Evolutionary conservation across 2,329 filamentous ascomycete genomes (phyloP), one percentile per base, ranked within the genome.

Genomic region (Ceratocystis alfenasii): DNA sequence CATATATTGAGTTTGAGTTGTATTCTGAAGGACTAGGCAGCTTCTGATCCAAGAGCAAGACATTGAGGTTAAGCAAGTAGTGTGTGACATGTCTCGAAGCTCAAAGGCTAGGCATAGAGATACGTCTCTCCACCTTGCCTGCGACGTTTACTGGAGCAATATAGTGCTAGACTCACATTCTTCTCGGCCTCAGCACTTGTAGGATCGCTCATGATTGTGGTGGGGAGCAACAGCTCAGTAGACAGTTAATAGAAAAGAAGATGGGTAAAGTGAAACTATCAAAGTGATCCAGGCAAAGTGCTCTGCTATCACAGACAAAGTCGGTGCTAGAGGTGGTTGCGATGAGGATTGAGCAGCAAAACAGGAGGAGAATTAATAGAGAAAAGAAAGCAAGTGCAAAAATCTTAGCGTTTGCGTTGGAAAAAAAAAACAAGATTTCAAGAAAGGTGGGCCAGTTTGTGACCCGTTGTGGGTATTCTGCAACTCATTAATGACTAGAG

Each of bases 161-260:
- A 30, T n/a, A 33, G 12, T 25, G 36, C 20, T 69, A 66, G 55
- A 79, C 81, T 78, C 74, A 85, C 83, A 78, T 97, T 99, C 85
- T 97, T 97, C 85, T 99, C 94, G 72, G 93, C 93, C 79, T 97
- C 94, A 80, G 87, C 92, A 76, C 85, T 85, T 79, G 90, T 86
- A 74, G 87, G 81, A 79, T 91, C 87, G 81, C 88, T 92, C 90
- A 95, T 95, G 73, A 79, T 92, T 83, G 76, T 69, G 62, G 45
- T 53, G 55, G 50, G 55, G 53, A 45, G 50, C 41, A 41, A 59
- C 48, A 69, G 70, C 70, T 68, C 67, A 69, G 68, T 67, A 69
- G 67, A 69, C 67, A 70, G 44, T 3, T 62, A 59, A 61, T 65
- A 68, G 48, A 67, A 48, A 64, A 61, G 53, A 64, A 65, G 22